Evolutionary conservation across 1,139 yeast species (phyloP), one percentile per base, ranked within the genome.

Genomic region (Diutina neorugosa): DNA sequence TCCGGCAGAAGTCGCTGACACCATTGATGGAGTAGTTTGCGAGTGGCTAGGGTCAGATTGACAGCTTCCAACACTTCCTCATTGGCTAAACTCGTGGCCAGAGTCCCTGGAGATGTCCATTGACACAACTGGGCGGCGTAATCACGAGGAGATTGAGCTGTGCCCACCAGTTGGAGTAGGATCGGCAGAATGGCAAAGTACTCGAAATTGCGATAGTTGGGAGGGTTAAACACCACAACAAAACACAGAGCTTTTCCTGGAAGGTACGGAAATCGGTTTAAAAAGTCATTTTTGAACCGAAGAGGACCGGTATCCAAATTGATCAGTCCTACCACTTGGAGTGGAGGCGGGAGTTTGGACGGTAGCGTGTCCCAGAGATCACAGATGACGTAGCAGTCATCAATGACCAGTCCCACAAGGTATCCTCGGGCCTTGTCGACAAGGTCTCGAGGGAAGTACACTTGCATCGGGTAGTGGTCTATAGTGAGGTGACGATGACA

Each of bases 171-270:
- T 57, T 85, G 90, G 52, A 85, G 74, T 40, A 80, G 73, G 44
- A 85, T 86, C 0, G 97, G 96, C 23, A 76, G 71, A 4, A 86
- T 67, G 0, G 97, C 84, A 59, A 82, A 86, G 64, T 86, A 89
- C 61, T 91, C 96, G 74, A 93, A 77, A 56, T 80, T 77, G 48
- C 74, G 73, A 25, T 86, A 81, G 52, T 80, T 77, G 0, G 98
- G 98, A 1, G 95, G 87, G 40, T 80, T 79, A 64, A 82, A 91
- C 18, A 78, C 60, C 2, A 91, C 71, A 1, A 88, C 50, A 27
- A 46, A 46, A 18, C 50, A 46, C 16, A 34, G 21, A 3, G 8
- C 7, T 14, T 25, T 27, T 1, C 21, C 21, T 1, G 50, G 40
- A 2, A 46, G 6, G n/a, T 46, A 46, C 1, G 50, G 50, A 5